Percentiles rank a stretch among this genome's conserved stretches.
Evolutionary conservation across 2,329 filamentous ascomycete species (phyloP).

Genomic region (Verticillium albo-atrum): DNA sequence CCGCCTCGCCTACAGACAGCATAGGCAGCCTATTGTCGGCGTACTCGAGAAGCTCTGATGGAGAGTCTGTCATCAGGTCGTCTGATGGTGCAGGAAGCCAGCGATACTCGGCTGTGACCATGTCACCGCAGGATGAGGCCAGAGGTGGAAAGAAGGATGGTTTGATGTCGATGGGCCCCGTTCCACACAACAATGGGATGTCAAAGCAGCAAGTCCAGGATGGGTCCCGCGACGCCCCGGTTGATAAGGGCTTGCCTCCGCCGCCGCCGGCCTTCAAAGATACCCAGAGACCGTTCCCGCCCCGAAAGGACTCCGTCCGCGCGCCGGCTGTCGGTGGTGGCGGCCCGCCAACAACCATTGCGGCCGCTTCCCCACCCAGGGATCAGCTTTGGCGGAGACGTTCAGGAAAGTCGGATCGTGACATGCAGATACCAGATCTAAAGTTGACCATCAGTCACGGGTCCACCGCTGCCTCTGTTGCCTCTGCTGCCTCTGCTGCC

Average conservation of each 20-base stretch:
- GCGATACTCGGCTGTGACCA: constrained; percentile 17
- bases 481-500: too few relatives aligned
- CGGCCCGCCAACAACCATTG: constrained; percentile 13
- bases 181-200: constrained; percentile 4
- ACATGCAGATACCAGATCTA: constrained; percentile 41
- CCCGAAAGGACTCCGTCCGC: constrained; percentile 13
- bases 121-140: constrained; percentile 11
- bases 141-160: constrained; percentile 5
- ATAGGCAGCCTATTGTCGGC: constrained; percentile 52
- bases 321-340: not conserved
- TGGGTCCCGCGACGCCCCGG: not conserved
- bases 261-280: constrained; percentile 1
- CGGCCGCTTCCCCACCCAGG: constrained; percentile 21
- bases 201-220: not conserved
- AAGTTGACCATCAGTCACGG: constrained; percentile 45
- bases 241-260: constrained; percentile 8
- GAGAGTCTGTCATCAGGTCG: constrained; percentile 36
- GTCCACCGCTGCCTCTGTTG: constrained; percentile 40
- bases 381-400: constrained; percentile 44
- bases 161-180: constrained; percentile 1
- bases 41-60: constrained; percentile 41
- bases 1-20: constrained; percentile 39
- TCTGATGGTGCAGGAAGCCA: constrained; percentile 30
- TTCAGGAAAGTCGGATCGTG: constrained; percentile 43
- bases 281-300: constrained; percentile 3